Evolutionary conservation across 768 basidiomycete genomes (phyloP), one percentile per base, ranked within the genome.

Genomic region (Kondoa malvinella): DNA sequence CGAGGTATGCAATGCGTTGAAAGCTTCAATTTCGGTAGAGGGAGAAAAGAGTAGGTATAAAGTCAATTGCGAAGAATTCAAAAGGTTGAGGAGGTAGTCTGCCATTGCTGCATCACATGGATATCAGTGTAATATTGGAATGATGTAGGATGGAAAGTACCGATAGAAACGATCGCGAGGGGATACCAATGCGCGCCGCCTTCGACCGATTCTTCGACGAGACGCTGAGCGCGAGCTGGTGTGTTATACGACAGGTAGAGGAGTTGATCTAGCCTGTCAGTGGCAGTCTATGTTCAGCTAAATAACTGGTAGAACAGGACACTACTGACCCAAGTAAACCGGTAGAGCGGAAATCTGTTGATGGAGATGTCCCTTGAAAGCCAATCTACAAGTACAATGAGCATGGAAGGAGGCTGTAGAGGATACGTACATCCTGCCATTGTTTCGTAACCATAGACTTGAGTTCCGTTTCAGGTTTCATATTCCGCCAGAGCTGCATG

Each of bases 281-380:
- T 50, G 12, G 21, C 12, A 21, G 21, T 8, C 12, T 8, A 8
- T 8, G 8, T 8, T 50, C 12, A 50, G 40, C 40, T 50, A 21
- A 8, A 50, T 50, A 21, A 8, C 40, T 8, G 40, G 12, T 8
- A 50, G 8, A 8, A n/a, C 14, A 34, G 15, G 27, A 31, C 21
- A 3, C 15, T 27, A 33, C 58, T 60, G 15, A 63, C 61, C 61
- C 61, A 3, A 63, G 32, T 8, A 30, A 33, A 21, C 61, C 61
- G 8, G 61, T 63, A 21, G 61, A 27, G 61, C 61, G 61, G n/a
- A 63, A 63, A 29, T 63, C 61, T 3, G 61, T 63, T 8, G 61
- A 31, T 16, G 61, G 61, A 31, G 61, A 63, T 8, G 30, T 33
- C 8, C 61, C 61, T 63, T 63, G 61, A 32, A 63, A 63, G 15